These are phyloP conservation scores for Cladophialophora psammophila DNA, from an alignment of 2,329 filamentous ascomycete species.

Conservation along the genomic window DNA sequence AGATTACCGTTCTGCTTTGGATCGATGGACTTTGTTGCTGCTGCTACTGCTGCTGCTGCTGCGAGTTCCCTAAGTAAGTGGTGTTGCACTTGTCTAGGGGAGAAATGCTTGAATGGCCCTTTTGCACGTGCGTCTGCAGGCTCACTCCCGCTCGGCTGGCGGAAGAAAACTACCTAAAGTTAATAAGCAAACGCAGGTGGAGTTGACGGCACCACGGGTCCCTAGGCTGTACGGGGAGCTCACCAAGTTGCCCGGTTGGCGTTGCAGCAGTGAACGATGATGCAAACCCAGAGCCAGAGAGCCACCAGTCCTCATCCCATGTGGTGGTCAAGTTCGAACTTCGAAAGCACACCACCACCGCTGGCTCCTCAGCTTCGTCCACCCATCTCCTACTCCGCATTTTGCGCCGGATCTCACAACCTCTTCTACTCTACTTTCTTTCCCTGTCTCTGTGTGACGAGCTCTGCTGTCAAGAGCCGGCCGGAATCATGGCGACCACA, in stretches of 20 bases:
- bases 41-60: not conserved
- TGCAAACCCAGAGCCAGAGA: conserved; percentile 44
- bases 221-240: not conserved
- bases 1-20: conserved; percentile 1
- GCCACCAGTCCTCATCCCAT: not conserved
- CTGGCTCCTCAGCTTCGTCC: not conserved
- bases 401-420: not conserved
- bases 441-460: conserved; percentile 5
- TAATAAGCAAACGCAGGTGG: conserved; percentile 14
- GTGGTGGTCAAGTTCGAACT: not conserved
- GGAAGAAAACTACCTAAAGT: not conserved
- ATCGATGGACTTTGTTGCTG: conserved; percentile 1
- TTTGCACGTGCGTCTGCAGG: conserved; percentile 6
- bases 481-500: conserved; percentile 43
- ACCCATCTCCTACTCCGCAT: not conserved
- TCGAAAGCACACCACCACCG: conserved; percentile 15
- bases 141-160: not conserved
- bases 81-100: not conserved
- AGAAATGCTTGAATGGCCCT: not conserved
- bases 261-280: conserved; percentile 43
- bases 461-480: not conserved
- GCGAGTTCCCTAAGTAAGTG: not conserved
- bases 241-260: not conserved
- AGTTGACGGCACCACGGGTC: not conserved
- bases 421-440: not conserved